phyloP scores from a whole-genome alignment of 371 early-diverging fungal species.

The Rhizomucor miehei region DNA sequence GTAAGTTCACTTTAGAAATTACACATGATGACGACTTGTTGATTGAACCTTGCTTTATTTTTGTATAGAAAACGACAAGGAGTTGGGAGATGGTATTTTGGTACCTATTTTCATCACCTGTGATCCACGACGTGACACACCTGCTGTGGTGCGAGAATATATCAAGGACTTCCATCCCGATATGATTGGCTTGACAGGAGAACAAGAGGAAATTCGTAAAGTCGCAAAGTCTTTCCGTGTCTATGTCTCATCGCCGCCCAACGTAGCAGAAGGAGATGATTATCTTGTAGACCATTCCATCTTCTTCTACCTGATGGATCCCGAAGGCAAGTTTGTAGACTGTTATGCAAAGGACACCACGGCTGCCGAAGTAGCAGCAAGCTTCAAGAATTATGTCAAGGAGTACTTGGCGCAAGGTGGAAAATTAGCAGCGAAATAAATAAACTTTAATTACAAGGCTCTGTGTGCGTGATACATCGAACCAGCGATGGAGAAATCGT shows the following conservation, averaged over 20 bases:
- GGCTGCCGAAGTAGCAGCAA: slow-evolving; percentile 55
- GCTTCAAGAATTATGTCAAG: slow-evolving; percentile 58
- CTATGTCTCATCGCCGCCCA: slow-evolving; percentile 87
- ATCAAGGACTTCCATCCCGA: slow-evolving; percentile 91
- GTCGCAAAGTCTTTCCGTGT: slow-evolving; percentile 93
- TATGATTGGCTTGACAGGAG: slow-evolving; percentile 91
- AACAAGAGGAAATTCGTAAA: slow-evolving; percentile 75
- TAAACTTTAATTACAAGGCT: neutral
- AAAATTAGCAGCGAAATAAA: slow-evolving; percentile 17
- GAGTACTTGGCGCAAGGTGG: slow-evolving; percentile 48
- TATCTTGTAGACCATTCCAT: slow-evolving; percentile 98
- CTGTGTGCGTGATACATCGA: no score
- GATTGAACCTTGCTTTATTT: slow-evolving; percentile 6
- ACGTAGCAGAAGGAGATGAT: slow-evolving; percentile 84
- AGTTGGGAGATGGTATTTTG: slow-evolving; percentile 58
- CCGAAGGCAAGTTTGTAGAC: slow-evolving; percentile 87
- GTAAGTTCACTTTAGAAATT: neutral
- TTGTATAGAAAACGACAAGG: slow-evolving; percentile 37
- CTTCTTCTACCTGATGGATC: slow-evolving; percentile 96
- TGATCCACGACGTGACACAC: slow-evolving; percentile 93
- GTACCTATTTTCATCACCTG: slow-evolving; percentile 95
- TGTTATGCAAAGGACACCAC: slow-evolving; percentile 83
- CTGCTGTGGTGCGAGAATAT: slow-evolving; percentile 83
- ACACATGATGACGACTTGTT: neutral
- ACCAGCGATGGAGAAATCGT: no score